Evolutionary conservation across 306 rosid species (phyloP).

Genomic region (Erythrophleum fordii): DNA sequence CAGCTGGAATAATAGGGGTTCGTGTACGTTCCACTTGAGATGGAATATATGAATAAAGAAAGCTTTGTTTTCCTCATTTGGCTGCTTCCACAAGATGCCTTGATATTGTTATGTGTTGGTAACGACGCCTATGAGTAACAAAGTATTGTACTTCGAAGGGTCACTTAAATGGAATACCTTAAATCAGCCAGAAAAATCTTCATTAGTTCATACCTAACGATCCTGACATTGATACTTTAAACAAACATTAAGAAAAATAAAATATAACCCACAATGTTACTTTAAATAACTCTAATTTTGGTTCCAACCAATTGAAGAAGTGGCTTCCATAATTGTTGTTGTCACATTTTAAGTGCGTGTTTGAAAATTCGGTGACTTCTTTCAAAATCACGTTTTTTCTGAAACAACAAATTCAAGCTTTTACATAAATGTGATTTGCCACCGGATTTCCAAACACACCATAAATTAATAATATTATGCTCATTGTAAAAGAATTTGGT

Average conservation of each 20-base stretch:
- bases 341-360: too few relatives aligned
- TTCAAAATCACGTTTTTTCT: too few relatives aligned
- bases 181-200: not conserved
- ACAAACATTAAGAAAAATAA: not conserved
- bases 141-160: not conserved
- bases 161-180: not conserved
- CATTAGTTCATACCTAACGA: not conserved
- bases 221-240: not conserved
- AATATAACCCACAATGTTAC: not conserved
- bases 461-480: too few relatives aligned
- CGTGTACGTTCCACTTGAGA: conserved; percentile 28
- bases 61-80: not conserved
- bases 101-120: not conserved
- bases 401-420: too few relatives aligned
- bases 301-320: not conserved
- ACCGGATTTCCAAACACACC: too few relatives aligned
- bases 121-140: not conserved
- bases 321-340: too few relatives aligned
- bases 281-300: not conserved
- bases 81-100: not conserved
- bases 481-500: too few relatives aligned
- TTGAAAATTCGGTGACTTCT: too few relatives aligned
- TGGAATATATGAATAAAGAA: conserved; percentile 33
- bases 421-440: too few relatives aligned
- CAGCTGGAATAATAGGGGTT: not conserved